phyloP scores from a whole-genome alignment of 768 basidiomycete genomes.

The Leccinellum rugosiceps region DNA sequence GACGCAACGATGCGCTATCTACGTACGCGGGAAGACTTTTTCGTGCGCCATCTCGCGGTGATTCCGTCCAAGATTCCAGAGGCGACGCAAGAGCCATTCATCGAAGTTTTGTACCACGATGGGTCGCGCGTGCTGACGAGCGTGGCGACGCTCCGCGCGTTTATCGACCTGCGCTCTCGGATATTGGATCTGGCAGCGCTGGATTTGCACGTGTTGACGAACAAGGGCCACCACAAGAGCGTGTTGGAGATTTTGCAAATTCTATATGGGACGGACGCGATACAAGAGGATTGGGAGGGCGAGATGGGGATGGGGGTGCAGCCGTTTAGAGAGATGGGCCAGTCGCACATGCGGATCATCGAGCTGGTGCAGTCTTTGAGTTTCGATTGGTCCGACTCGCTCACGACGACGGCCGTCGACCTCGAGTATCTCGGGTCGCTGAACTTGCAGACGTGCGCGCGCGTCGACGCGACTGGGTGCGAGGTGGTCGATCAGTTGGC shows the following conservation, averaged over 20 bases:
- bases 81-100: slow-evolving; percentile 43
- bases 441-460: slow-evolving; percentile 67
- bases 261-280: slow-evolving; percentile 66
- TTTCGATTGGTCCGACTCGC: slow-evolving; percentile 84
- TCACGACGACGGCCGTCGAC: slow-evolving; percentile 54
- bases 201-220: slow-evolving; percentile 83
- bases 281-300: slow-evolving; percentile 38
- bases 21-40: slow-evolving; percentile 85
- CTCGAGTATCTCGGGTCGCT: slow-evolving; percentile 64
- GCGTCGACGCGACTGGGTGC: slow-evolving; percentile 67
- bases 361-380: slow-evolving; percentile 85
- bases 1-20: slow-evolving; percentile 81
- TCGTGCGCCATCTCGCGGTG: slow-evolving; percentile 76
- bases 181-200: slow-evolving; percentile 84
- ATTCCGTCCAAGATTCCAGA: slow-evolving; percentile 66
- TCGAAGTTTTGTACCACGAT: slow-evolving; percentile 66
- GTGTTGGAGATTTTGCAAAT: slow-evolving; percentile 75
- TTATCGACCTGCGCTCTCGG: slow-evolving; percentile 79
- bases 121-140: slow-evolving; percentile 67
- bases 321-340: slow-evolving; percentile 70
- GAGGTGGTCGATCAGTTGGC: slow-evolving; percentile 77
- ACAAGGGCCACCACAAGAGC: slow-evolving; percentile 70
- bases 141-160: slow-evolving; percentile 64
- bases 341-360: slow-evolving; percentile 81
- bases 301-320: slow-evolving; percentile 37